Conservation (phyloP, 192 early-diverging fungal genomes). For the Dissophora globulifera region DNA sequence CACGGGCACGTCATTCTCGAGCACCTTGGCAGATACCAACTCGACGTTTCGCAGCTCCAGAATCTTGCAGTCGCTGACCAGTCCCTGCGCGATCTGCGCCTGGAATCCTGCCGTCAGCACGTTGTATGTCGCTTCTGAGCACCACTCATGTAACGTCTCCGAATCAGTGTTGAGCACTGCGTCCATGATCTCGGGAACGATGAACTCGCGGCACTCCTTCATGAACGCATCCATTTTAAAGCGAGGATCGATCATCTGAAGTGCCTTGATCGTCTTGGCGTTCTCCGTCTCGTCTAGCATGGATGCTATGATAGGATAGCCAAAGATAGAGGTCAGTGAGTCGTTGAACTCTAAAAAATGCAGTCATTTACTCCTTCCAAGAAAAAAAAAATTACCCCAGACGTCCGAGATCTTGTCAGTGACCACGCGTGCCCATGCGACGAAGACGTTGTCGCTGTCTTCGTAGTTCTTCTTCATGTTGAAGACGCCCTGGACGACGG, state of each 20-base stretch:
- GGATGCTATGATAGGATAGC: conserved; percentile 58
- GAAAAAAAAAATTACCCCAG: conserved; percentile 61
- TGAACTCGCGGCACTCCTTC: conserved; percentile 90
- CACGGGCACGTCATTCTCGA: conserved; percentile 95
- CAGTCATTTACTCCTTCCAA: too few relatives aligned
- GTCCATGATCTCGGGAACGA: conserved; percentile 96
- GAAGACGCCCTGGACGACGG: conserved; percentile 86
- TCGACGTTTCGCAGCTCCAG: conserved; percentile 93
- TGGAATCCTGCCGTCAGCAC: conserved; percentile 86
- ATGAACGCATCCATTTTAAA: conserved; percentile 91
- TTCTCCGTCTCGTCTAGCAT: conserved; percentile 95
- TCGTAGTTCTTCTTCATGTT: conserved; percentile 81
- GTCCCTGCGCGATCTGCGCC: conserved; percentile 85
- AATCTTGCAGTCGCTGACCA: conserved; percentile 94
- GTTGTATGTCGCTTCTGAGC: conserved; percentile 91
- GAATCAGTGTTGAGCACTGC: conserved; percentile 90
- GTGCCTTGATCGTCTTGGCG: conserved; percentile 85
- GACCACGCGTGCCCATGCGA: conserved; percentile 78
- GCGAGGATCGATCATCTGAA: conserved; percentile 85
- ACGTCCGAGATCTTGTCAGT: conserved; percentile 82
- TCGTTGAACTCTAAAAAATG: too few relatives aligned
- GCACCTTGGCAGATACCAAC: conserved; percentile 86
- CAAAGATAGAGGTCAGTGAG: background rate
- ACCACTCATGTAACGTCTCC: conserved; percentile 89
- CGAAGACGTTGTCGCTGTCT: conserved; percentile 89